phyloP scores from a whole-genome alignment of 768 basidiomycete species.

The Boletus sp. region DNA sequence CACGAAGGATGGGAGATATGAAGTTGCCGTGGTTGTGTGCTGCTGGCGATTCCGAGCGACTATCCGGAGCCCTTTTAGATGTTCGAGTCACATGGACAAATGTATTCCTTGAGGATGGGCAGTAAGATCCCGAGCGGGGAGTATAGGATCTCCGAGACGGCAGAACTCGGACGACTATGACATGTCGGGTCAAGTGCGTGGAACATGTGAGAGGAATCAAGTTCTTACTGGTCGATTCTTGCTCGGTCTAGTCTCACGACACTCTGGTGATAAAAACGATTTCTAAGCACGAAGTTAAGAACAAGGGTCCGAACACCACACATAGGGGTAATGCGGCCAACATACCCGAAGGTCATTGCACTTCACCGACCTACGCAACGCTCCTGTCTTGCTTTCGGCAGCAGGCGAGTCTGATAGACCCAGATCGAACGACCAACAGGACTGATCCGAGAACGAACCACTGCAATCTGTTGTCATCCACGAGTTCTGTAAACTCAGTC shows the following conservation, averaged over 20 bases:
- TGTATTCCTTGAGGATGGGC: not conserved
- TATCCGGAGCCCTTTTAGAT: not conserved
- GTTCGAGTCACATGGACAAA: not conserved
- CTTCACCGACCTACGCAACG: conserved; percentile 9
- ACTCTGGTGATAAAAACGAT: conserved; percentile 1
- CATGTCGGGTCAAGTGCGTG: not conserved
- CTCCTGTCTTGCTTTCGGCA: not conserved
- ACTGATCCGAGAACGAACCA: conserved; percentile 1
- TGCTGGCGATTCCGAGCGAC: not conserved
- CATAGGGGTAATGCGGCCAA: not conserved
- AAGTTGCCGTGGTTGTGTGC: not conserved
- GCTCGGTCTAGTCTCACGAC: not conserved
- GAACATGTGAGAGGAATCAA: not conserved
- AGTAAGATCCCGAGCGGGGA: not conserved
- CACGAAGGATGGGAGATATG: not conserved
- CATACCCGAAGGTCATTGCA: conserved; percentile 14
- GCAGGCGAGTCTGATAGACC: not conserved
- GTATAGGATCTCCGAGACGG: not conserved
- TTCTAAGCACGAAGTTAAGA: not conserved
- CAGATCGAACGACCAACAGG: not conserved
- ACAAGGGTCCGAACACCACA: not conserved
- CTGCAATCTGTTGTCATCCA: not conserved
- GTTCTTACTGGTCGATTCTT: not conserved
- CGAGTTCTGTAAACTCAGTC: not conserved
- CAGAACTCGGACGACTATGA: not conserved